Evolutionary conservation across 495 filamentous ascomycete species (phyloP).

Genomic region (Podospora appendiculata): DNA sequence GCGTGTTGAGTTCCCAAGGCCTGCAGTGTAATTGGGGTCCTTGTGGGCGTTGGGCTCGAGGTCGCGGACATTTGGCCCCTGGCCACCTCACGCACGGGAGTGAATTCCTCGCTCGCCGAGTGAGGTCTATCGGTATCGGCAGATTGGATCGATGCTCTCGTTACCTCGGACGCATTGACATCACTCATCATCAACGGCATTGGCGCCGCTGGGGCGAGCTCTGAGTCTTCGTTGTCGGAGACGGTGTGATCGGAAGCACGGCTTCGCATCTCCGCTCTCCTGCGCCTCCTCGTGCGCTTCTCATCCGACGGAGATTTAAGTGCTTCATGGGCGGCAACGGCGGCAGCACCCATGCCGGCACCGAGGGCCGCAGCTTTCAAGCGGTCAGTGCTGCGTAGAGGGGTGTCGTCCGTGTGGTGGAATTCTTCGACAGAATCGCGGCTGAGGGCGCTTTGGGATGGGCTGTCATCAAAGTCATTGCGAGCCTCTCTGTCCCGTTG

Average conservation of each 20-base stretch:
- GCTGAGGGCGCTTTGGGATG: conserved; percentile 34
- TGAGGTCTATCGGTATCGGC: conserved; percentile 66
- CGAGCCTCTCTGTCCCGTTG: conserved; percentile 45
- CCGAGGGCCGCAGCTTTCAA: conserved; percentile 31
- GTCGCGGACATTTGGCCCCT: conserved; percentile 36
- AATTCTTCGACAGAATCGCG: conserved; percentile 30
- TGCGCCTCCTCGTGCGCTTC: conserved; percentile 35
- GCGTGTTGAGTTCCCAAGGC: conserved; percentile 41
- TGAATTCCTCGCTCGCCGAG: conserved; percentile 50
- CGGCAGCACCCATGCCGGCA: conserved; percentile 24
- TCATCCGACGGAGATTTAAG: conserved; percentile 36
- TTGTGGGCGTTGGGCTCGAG: conserved; percentile 35
- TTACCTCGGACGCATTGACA: conserved; percentile 75
- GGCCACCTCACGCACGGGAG: conserved; percentile 49
- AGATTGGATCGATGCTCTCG: conserved; percentile 81
- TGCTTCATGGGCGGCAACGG: conserved; percentile 21
- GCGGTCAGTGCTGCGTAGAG: conserved; percentile 28
- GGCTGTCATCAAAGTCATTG: conserved; percentile 50
- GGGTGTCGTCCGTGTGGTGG: conserved; percentile 31
- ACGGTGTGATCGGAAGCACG: conserved; percentile 26
- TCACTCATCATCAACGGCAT: conserved; percentile 85
- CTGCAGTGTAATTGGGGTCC: conserved; percentile 30
- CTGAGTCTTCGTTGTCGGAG: conserved; percentile 31
- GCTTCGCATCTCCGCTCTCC: conserved; percentile 33
- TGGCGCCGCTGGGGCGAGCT: conserved; percentile 46